Evolutionary conservation across 148 eudicot species (phyloP), one percentile per base, ranked within the genome.

Genomic region (Diospyros kaki): DNA sequence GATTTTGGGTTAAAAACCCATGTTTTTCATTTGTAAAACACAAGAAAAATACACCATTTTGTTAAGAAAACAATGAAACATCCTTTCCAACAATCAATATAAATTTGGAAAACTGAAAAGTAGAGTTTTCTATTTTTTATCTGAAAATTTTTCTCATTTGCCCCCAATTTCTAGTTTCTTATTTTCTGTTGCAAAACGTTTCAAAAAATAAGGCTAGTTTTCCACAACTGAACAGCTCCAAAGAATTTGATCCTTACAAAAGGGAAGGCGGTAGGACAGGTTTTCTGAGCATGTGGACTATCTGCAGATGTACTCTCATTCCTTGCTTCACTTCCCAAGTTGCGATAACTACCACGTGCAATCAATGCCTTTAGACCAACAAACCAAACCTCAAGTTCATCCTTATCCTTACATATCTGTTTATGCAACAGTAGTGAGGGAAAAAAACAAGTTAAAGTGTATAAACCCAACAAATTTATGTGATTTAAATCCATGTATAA

Each of bases 331-430:
- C 78, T 73, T 83, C 82, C 86, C 76, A 58, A 66, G 56, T 74
- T 87, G 55, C 83, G 89, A 84, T 79, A 69, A 81, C 84, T 83
- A 68, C 81, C 77, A 74, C 78, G 84, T 66, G 92, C 79, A 82
- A 89, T 86, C 73, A 94, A 77, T 54, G 97, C 96, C 82, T 94
- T 92, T 46, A 94, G 86, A 78, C 89, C 97, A 52, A 83, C 86
- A 83, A 92, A 86, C 98, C 98, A 94, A 72, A 87, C 89, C 79
- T 94, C 97, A 69, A 97, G 93, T 88, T 94, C 98, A 74, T 94
- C 98, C 81, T 92, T 94, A 77, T 94, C 98, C 85, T 94, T 94
- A 81, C 98, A 94, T 78, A 94, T 92, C 98, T 94, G 81, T 77
- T 69, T 52, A 85, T 59, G 8, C 43, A 79, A 52, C 60, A 73